phyloP scores from a whole-genome alignment of 768 basidiomycete genomes.

The Naganishia antarctica region DNA sequence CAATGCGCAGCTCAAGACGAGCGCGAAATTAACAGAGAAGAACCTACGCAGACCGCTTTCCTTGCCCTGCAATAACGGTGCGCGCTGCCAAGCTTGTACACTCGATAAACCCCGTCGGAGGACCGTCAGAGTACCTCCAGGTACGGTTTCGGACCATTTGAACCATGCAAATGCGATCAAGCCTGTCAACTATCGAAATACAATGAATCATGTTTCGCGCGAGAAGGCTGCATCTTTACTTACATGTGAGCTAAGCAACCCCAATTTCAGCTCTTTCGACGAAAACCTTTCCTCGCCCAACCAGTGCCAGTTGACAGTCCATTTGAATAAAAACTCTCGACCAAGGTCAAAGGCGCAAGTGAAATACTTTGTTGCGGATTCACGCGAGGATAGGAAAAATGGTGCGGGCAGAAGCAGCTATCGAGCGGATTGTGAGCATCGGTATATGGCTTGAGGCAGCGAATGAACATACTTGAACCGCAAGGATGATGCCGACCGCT shows the following conservation, averaged over 20 bases:
- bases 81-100: not conserved
- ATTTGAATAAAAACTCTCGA: slow-evolving; percentile 83
- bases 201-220: not conserved
- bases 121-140: slow-evolving; percentile 64
- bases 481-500: slow-evolving; percentile 32
- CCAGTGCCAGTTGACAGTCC: slow-evolving; percentile 98
- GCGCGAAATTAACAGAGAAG: not conserved
- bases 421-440: slow-evolving; percentile 46
- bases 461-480: slow-evolving; percentile 40
- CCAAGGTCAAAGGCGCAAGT: slow-evolving; percentile 76
- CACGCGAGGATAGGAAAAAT: slow-evolving; percentile 61
- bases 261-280: slow-evolving; percentile 58
- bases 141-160: slow-evolving; percentile 65
- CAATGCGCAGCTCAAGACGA: no score
- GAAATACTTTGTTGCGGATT: slow-evolving; percentile 58
- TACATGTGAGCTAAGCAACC: slow-evolving; percentile 65
- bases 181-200: not conserved
- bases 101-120: slow-evolving; percentile 52
- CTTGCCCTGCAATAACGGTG: not conserved
- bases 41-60: slow-evolving; percentile 21
- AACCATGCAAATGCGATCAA: slow-evolving; percentile 58
- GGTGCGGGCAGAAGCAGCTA: slow-evolving; percentile 65
- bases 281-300: slow-evolving; percentile 72
- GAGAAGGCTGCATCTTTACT: not conserved
- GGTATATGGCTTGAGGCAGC: not conserved